Evolutionary conservation across 768 basidiomycete species (phyloP).

Genomic region (Leucosporidium scottii): DNA sequence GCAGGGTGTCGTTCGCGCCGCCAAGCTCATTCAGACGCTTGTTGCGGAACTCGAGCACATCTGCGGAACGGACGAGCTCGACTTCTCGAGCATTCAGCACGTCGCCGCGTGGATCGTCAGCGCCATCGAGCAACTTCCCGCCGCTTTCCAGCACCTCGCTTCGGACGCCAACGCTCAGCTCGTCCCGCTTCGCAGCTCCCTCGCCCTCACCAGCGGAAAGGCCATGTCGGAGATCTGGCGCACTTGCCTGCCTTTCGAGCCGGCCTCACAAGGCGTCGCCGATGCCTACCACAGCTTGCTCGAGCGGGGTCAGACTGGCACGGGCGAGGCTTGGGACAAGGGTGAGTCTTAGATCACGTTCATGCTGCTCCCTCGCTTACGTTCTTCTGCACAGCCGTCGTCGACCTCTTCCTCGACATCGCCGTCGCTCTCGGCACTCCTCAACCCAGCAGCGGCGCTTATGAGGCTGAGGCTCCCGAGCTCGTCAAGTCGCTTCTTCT

Average conservation of each 20-base stretch:
- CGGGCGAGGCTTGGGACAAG: slow-evolving; percentile 21
- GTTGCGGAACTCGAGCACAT: slow-evolving; percentile 48
- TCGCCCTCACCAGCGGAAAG: slow-evolving; percentile 62
- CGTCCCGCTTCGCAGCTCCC: slow-evolving; percentile 47
- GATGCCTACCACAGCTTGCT: slow-evolving; percentile 13
- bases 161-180: slow-evolving; percentile 20
- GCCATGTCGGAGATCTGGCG: slow-evolving; percentile 70
- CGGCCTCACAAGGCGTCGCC: slow-evolving; percentile 1
- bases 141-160: slow-evolving; percentile 1
- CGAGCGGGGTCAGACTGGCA: neutral
- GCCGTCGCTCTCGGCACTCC: slow-evolving; percentile 24
- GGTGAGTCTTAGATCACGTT: neutral
- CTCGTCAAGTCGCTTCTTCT: slow-evolving; percentile 16
- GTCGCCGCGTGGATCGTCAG: slow-evolving; percentile 53
- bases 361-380: neutral
- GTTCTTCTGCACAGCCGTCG: neutral
- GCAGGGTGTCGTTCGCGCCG: slow-evolving; percentile 8
- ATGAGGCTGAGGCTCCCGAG: slow-evolving; percentile 1
- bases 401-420: slow-evolving; percentile 29
- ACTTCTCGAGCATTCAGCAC: slow-evolving; percentile 62
- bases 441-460: slow-evolving; percentile 1
- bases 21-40: slow-evolving; percentile 42
- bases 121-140: slow-evolving; percentile 42
- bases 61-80: slow-evolving; percentile 46
- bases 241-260: slow-evolving; percentile 36